A percentile compares a stretch with the other conserved stretches of the same genome.
Evolutionary conservation across 305 asterid genomes (phyloP).

Genomic region (Petunia hybrid): DNA sequence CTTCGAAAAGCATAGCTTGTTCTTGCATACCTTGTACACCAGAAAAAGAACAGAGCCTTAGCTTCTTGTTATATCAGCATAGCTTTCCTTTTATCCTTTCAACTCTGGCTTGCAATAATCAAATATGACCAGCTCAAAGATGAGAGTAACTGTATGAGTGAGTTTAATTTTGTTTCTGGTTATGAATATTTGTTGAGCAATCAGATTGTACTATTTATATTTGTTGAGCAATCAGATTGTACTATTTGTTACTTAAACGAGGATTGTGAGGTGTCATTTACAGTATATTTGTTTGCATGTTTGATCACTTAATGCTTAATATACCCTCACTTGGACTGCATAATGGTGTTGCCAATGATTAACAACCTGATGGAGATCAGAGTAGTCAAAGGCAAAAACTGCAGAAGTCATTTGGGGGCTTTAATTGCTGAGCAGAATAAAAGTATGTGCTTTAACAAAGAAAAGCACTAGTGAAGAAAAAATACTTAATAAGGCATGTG

Average conservation of each 20-base stretch:
- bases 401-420: neutral
- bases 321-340: neutral
- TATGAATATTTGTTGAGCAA: neutral
- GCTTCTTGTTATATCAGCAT: neutral
- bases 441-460: neutral
- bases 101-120: slow-evolving; percentile 4
- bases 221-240: neutral
- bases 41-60: neutral
- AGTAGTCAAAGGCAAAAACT: neutral
- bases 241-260: neutral
- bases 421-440: neutral
- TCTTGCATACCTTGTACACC: neutral
- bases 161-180: slow-evolving; percentile 18
- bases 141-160: neutral
- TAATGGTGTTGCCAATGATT: neutral
- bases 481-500: neutral
- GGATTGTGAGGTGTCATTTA: neutral
- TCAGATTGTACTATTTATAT: neutral
- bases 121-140: neutral
- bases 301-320: neutral
- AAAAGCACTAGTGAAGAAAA: neutral
- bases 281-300: neutral
- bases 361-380: neutral
- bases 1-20: neutral
- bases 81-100: neutral